Conservation (phyloP, 768 basidiomycete species). For the Leccinum subgranulosum region DNA sequence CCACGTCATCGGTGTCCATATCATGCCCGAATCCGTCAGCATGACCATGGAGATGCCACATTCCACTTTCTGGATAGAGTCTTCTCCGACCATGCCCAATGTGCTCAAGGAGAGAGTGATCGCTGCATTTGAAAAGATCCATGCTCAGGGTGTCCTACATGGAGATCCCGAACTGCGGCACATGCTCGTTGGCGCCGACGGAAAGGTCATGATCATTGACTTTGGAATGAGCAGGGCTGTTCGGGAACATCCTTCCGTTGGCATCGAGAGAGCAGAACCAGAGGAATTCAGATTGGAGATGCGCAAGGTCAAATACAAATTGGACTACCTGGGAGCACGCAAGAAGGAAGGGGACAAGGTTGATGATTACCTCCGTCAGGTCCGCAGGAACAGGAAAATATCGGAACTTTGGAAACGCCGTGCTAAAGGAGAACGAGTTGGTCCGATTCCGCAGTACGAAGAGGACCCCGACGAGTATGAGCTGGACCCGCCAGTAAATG, state of each 20-base stretch:
- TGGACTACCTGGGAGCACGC: conserved; percentile 43
- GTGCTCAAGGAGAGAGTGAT: conserved; percentile 52
- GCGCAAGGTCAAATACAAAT: conserved; percentile 52
- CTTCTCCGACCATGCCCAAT: conserved; percentile 53
- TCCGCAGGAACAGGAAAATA: conserved; percentile 27
- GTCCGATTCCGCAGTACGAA: conserved; percentile 30
- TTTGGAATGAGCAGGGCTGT: conserved; percentile 43
- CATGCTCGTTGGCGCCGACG: conserved; percentile 54
- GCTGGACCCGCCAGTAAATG: conserved; percentile 31
- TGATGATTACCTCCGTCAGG: conserved; percentile 27
- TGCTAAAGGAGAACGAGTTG: conserved; percentile 25
- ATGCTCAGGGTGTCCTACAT: conserved; percentile 46
- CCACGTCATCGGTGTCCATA: conserved; percentile 47
- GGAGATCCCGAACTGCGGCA: conserved; percentile 47
- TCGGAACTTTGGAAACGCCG: conserved; percentile 28
- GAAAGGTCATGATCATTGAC: conserved; percentile 51
- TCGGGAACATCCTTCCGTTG: conserved; percentile 29
- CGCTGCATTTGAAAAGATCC: conserved; percentile 47
- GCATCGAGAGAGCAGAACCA: conserved; percentile 35
- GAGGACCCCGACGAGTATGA: conserved; percentile 32
- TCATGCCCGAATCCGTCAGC: conserved; percentile 37
- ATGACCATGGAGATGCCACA: conserved; percentile 55
- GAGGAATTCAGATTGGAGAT: conserved; percentile 49
- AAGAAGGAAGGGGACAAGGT: conserved; percentile 35
- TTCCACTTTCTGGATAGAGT: conserved; percentile 58